phyloP scores from a whole-genome alignment of 129 eudicot genomes.

The Ambrosia trifida region DNA sequence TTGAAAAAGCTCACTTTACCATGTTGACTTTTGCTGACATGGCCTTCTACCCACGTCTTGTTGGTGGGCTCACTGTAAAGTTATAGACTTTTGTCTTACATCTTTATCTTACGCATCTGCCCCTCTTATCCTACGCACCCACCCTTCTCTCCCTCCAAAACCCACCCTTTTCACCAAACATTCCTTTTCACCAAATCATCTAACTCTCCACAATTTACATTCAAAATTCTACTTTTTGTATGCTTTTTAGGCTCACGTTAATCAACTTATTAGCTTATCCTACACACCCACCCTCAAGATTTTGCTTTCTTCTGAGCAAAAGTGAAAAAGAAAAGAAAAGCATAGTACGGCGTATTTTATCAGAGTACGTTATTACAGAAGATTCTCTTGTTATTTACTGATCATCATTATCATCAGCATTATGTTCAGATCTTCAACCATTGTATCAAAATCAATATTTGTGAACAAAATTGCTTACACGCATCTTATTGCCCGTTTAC shows the following conservation, averaged over 20 bases:
- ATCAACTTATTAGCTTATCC: no score
- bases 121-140: constrained; percentile 33
- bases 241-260: not conserved
- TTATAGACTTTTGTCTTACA: not conserved
- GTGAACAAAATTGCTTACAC: no score
- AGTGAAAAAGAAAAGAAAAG: constrained; percentile 11
- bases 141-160: not conserved
- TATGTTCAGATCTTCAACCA: no score
- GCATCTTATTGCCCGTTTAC: no score
- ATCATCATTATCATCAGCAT: constrained; percentile 9
- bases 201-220: not conserved
- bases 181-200: no score
- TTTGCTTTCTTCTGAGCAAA: constrained; percentile 19
- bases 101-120: constrained; percentile 24
- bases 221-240: constrained; percentile 1
- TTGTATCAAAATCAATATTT: no score
- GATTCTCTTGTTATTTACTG: constrained; percentile 35
- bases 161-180: constrained; percentile 31
- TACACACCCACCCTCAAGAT: no score
- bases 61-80: not conserved
- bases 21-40: not conserved
- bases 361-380: constrained; percentile 26
- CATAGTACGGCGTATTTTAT: constrained; percentile 16
- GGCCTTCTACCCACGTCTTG: not conserved
- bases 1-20: not conserved